Evolutionary conservation across 2,329 filamentous ascomycete genomes (phyloP).

Genomic region (Rugonectria rugulosa): DNA sequence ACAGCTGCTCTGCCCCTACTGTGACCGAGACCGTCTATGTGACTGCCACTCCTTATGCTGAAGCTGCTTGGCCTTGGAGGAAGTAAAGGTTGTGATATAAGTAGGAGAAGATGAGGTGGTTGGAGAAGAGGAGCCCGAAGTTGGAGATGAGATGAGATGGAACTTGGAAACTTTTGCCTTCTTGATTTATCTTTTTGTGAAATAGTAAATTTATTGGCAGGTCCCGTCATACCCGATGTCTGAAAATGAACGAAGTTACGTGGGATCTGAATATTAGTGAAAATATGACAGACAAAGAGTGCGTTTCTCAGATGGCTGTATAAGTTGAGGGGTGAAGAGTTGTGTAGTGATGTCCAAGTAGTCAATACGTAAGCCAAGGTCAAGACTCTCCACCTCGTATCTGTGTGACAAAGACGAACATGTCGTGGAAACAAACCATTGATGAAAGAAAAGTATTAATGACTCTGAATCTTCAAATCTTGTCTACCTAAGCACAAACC

Average conservation of each 20-base stretch:
- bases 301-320: too few relatives aligned
- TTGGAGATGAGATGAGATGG: background rate
- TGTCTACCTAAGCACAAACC: too few relatives aligned
- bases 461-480: too few relatives aligned
- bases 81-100: background rate
- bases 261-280: too few relatives aligned
- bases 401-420: too few relatives aligned
- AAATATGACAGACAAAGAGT: too few relatives aligned
- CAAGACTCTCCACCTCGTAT: too few relatives aligned
- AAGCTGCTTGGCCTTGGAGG: slow-evolving; percentile 6
- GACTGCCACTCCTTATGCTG: slow-evolving; percentile 25
- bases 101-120: background rate
- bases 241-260: slow-evolving; percentile 5
- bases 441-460: too few relatives aligned
- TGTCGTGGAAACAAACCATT: too few relatives aligned
- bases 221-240: slow-evolving; percentile 14
- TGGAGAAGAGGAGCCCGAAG: background rate
- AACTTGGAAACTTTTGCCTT: slow-evolving; percentile 7
- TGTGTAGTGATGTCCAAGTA: too few relatives aligned
- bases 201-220: slow-evolving; percentile 20
- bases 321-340: too few relatives aligned
- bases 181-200: slow-evolving; percentile 20
- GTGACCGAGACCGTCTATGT: slow-evolving; percentile 36
- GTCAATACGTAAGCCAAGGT: too few relatives aligned
- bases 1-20: slow-evolving; percentile 26